phyloP scores from a whole-genome alignment of 148 eudicot species.

The Polygonum maritimum region DNA sequence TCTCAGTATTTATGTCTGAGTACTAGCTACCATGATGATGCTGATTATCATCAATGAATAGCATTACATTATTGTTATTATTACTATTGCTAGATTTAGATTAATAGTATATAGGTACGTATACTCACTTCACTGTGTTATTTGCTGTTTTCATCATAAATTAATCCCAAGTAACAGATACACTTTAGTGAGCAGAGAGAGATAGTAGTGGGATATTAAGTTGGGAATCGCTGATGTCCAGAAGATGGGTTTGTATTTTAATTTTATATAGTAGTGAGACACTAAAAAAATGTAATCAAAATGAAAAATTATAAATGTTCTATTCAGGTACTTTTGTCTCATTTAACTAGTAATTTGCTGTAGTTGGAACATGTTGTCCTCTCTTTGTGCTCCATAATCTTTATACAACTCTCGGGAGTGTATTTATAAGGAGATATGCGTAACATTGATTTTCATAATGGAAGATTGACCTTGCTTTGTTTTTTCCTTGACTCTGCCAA shows the following conservation, averaged over 20 bases:
- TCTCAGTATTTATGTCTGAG: slow-evolving; percentile 9
- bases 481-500: slow-evolving; percentile 38
- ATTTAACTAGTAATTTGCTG: neutral
- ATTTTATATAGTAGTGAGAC: neutral
- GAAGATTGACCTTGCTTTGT: neutral
- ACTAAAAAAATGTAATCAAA: neutral
- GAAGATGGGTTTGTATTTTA: neutral
- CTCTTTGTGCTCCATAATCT: neutral
- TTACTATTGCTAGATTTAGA: neutral
- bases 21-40: neutral
- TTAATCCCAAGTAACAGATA: neutral
- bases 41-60: neutral
- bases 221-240: neutral
- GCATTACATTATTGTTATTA: neutral
- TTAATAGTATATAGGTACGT: neutral
- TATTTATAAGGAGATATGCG: neutral
- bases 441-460: neutral
- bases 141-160: neutral
- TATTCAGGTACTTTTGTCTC: neutral
- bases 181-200: neutral
- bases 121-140: neutral
- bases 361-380: neutral
- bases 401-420: neutral
- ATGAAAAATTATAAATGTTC: neutral
- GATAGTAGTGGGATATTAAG: neutral